phyloP scores from a whole-genome alignment of 495 filamentous ascomycete species.

The Parathielavia appendiculata region DNA sequence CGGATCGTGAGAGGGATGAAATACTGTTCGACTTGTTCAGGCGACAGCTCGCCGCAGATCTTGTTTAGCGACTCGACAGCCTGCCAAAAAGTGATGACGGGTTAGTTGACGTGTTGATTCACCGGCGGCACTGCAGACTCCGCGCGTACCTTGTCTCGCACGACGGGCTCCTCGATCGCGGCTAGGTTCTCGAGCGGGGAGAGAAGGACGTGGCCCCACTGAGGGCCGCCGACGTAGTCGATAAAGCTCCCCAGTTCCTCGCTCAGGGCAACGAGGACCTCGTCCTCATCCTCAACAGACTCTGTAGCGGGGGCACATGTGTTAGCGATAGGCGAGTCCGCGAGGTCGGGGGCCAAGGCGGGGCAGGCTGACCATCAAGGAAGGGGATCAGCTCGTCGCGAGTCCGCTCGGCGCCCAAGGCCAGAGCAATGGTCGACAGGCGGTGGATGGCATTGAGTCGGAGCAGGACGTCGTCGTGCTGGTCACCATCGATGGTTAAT shows the following conservation, averaged over 20 bases:
- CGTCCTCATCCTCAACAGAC: slow-evolving; percentile 97
- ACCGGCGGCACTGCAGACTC: background rate
- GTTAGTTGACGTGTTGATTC: slow-evolving; percentile 10
- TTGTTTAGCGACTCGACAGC: slow-evolving; percentile 99
- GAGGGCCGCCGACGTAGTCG: slow-evolving; percentile 93
- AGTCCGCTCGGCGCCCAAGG: slow-evolving; percentile 89
- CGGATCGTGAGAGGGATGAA: slow-evolving; percentile 93
- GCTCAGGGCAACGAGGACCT: slow-evolving; percentile 93
- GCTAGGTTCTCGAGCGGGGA: slow-evolving; percentile 97
- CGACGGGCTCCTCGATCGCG: slow-evolving; percentile 95
- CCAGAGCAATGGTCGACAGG: slow-evolving; percentile 94
- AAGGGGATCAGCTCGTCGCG: slow-evolving; percentile 98
- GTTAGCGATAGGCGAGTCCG: slow-evolving; percentile 18
- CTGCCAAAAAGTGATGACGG: slow-evolving; percentile 41
- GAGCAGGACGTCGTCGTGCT: slow-evolving; percentile 98
- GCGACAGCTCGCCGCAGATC: slow-evolving; percentile 85
- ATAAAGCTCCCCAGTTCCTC: slow-evolving; percentile 94
- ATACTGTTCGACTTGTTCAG: slow-evolving; percentile 89
- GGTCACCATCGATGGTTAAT: slow-evolving; percentile 12
- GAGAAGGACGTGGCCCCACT: slow-evolving; percentile 90
- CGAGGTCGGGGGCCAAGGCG: slow-evolving; percentile 6
- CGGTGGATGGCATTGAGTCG: slow-evolving; percentile 97
- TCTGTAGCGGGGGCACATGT: slow-evolving; percentile 50
- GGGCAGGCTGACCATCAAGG: slow-evolving; percentile 70
- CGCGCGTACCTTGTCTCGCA: slow-evolving; percentile 80